Percentiles rank a stretch among this genome's conserved stretches.
phyloP scores from a whole-genome alignment of 2,329 filamentous ascomycete species.

The Uncinocarpus reesii region DNA sequence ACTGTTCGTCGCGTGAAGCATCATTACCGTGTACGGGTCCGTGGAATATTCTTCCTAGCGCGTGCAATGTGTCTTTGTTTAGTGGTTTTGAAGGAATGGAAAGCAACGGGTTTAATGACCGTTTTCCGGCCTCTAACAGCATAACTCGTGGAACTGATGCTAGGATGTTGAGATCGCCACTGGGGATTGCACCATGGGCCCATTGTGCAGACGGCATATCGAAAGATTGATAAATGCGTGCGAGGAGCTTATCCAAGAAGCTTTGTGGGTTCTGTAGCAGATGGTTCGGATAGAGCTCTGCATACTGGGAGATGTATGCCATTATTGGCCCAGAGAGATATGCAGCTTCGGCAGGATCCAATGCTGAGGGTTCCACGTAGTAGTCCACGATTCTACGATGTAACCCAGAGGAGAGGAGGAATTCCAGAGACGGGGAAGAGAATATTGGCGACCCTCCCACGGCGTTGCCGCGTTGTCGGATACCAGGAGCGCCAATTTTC shows the following conservation, averaged over 20 bases:
- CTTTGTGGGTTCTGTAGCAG: conserved; percentile 38
- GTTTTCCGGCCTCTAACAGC: conserved; percentile 38
- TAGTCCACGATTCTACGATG: conserved; percentile 43
- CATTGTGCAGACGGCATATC: conserved; percentile 39
- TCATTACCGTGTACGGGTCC: conserved; percentile 37
- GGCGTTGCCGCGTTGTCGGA: conserved; percentile 22
- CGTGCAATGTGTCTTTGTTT: conserved; percentile 45
- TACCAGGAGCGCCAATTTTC: conserved; percentile 32
- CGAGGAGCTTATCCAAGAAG: conserved; percentile 37
- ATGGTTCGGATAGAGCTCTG: conserved; percentile 45
- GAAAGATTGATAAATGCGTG: conserved; percentile 40
- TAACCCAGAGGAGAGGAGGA: conserved; percentile 42
- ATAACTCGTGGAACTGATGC: conserved; percentile 46
- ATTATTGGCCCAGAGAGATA: conserved; percentile 48
- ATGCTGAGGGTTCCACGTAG: conserved; percentile 42
- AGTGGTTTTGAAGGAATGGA: conserved; percentile 44
- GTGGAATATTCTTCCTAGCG: conserved; percentile 47
- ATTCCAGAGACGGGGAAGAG: conserved; percentile 41
- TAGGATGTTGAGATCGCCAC: conserved; percentile 48
- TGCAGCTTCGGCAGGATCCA: conserved; percentile 43
- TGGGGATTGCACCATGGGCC: conserved; percentile 46
- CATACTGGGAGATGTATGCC: conserved; percentile 49
- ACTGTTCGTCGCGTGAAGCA: conserved; percentile 17
- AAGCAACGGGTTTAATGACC: conserved; percentile 37
- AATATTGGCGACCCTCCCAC: conserved; percentile 30